Conservation (phyloP, 345 rosid genomes). For the Gossypium mustelinum region DNA sequence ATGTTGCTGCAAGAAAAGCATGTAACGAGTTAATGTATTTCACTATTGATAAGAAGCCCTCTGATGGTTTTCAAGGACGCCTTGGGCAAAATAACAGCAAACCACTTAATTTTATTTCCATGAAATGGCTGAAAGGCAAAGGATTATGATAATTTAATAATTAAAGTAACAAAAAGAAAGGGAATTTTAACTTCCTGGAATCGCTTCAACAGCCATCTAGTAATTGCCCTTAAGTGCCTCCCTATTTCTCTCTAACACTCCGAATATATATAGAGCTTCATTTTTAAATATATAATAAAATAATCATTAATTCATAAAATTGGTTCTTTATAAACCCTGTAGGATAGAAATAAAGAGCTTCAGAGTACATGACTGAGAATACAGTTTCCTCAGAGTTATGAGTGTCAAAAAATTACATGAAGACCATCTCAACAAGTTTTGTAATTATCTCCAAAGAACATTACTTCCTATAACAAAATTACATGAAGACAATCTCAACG, state of each 20-base stretch:
- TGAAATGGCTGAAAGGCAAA: background rate
- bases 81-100: background rate
- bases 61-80: background rate
- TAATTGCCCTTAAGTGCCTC: background rate
- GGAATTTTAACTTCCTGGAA: background rate
- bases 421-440: background rate
- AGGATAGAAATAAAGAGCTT: background rate
- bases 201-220: background rate
- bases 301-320: background rate
- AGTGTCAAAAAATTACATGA: background rate
- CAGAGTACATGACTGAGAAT: background rate
- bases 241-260: background rate
- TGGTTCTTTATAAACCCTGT: background rate
- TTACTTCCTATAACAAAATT: background rate
- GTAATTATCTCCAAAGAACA: background rate
- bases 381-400: background rate
- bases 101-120: background rate
- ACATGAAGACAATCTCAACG: background rate
- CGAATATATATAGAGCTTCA: background rate
- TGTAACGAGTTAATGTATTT: background rate
- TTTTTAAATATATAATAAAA: background rate
- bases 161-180: background rate
- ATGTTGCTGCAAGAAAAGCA: slow-evolving; percentile 51
- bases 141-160: background rate
- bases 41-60: background rate